These are phyloP conservation scores for Arthrobotrys entomopaga DNA, from an alignment of 2,329 filamentous ascomycete genomes.

Conservation along the genomic window DNA sequence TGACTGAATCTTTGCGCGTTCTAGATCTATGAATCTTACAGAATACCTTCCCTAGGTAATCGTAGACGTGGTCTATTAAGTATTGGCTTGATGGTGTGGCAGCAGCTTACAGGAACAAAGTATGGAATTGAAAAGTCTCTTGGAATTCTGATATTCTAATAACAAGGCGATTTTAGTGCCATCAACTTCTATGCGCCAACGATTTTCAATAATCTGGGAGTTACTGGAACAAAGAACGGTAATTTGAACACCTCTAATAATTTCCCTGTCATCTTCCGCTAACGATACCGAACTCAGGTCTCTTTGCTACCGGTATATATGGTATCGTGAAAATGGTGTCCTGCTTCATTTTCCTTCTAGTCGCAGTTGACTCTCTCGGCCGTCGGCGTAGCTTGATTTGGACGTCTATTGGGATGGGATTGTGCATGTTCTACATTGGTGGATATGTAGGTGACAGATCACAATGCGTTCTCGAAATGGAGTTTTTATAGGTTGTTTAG, in stretches of 20 bases:
- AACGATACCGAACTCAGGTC: slow-evolving; percentile 61
- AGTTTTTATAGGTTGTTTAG: background rate
- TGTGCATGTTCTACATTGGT: slow-evolving; percentile 76
- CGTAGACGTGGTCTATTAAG: slow-evolving; percentile 73
- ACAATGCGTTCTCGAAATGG: background rate
- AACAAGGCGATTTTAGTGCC: slow-evolving; percentile 64
- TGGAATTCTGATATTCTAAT: slow-evolving; percentile 64
- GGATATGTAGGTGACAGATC: slow-evolving; percentile 65
- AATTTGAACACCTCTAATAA: background rate
- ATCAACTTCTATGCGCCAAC: slow-evolving; percentile 76
- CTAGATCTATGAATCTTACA: slow-evolving; percentile 51
- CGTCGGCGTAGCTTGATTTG: slow-evolving; percentile 71
- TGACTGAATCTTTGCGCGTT: slow-evolving; percentile 59
- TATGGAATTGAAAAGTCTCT: slow-evolving; percentile 28
- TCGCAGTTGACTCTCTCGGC: slow-evolving; percentile 76
- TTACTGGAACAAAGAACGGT: slow-evolving; percentile 63
- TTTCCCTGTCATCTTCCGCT: background rate
- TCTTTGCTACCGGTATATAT: slow-evolving; percentile 79
- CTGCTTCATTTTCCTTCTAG: slow-evolving; percentile 73
- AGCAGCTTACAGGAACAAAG: slow-evolving; percentile 73
- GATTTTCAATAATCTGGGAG: slow-evolving; percentile 74
- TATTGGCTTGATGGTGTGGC: slow-evolving; percentile 73
- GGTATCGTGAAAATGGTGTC: slow-evolving; percentile 76
- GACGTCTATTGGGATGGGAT: slow-evolving; percentile 72
- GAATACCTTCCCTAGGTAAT: slow-evolving; percentile 62